Conservation (phyloP, 2,329 filamentous ascomycete genomes). For the Conoideocrella luteorostrata region DNA sequence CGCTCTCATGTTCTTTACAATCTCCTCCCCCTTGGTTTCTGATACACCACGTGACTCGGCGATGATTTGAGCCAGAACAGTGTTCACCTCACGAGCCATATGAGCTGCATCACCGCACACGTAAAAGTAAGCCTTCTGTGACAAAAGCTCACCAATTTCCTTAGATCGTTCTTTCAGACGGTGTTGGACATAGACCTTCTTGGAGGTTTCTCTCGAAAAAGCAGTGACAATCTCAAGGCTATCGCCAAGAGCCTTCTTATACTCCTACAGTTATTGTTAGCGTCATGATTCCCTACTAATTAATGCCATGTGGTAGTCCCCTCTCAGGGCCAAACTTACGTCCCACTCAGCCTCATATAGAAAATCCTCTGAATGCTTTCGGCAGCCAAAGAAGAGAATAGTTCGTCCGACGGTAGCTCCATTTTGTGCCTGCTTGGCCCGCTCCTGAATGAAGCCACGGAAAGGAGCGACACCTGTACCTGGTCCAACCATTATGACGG, state of each 20-base stretch:
- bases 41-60: constrained; percentile 74
- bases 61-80: constrained; percentile 80
- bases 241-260: constrained; percentile 76
- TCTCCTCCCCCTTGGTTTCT: constrained; percentile 84
- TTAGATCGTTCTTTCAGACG: constrained; percentile 75
- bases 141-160: constrained; percentile 80
- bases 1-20: constrained; percentile 94
- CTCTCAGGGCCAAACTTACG: constrained; percentile 51
- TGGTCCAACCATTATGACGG: constrained; percentile 91
- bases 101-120: constrained; percentile 96
- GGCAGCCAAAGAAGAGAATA: constrained; percentile 91
- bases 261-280: constrained; percentile 51
- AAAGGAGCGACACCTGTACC: constrained; percentile 96
- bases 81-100: constrained; percentile 92
- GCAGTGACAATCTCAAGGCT: constrained; percentile 87
- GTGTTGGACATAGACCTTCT: constrained; percentile 98
- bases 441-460: constrained; percentile 90
- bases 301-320: no score
- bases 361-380: constrained; percentile 83
- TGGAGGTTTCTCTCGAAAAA: constrained; percentile 79
- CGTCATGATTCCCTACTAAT: no score
- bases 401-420: constrained; percentile 82
- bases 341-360: constrained; percentile 88
- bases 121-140: constrained; percentile 89
- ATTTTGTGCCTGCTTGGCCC: constrained; percentile 72